Base-by-base conservation (phyloP, 805 yeast genomes). In the Ascoidea rubescens region DNA sequence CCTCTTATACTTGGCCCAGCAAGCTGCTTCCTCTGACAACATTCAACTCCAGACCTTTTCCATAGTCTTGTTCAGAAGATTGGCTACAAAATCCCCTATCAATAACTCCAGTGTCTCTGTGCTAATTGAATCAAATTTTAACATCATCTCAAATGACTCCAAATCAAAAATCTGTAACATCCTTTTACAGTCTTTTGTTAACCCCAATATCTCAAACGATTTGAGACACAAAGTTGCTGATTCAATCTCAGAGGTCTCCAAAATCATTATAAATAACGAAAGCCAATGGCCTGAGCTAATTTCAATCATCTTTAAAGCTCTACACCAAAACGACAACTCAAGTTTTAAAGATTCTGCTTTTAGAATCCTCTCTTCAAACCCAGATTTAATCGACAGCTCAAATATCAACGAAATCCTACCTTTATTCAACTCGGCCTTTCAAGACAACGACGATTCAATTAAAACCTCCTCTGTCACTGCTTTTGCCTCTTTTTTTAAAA, bases 211-310 rank as follows among this genome's bases (percentile, higher is more conserved):
- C 63, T 70, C 84, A n/a, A 79, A 79, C 55, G 79, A 78, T 56
- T 88, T 88, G 37, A 81, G 97, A 64, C 96, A 91, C 66, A 93
- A 91, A 63, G 71, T 93, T 49, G 82, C 96, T 1, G 99, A 93
- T 71, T 95, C 96, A 6, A 84, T 93, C 49, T 87, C 97, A 0
- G 98, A 90, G 67, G 79, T 91, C 48, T 95, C 96, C 1, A 81
- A 82, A 60, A 84, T 80, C 54, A 82, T 78, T 12, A 65, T 71
- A 48, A 60, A 70, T 4, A 72, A 70, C 17, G 8, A 8, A 37
- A 37, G 14, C 4, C 66, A 71, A 4, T 91, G 99, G 99, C 78
- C 82, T 14, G 90, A 87, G 46, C 75, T 85, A 49, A 68, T 89
- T 45, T 88, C 86, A 51, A 80, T 88, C 0, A 71, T 91, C 45